Evolutionary conservation across 768 basidiomycete species (phyloP).

Genomic region (Boletus vermiculosoides): DNA sequence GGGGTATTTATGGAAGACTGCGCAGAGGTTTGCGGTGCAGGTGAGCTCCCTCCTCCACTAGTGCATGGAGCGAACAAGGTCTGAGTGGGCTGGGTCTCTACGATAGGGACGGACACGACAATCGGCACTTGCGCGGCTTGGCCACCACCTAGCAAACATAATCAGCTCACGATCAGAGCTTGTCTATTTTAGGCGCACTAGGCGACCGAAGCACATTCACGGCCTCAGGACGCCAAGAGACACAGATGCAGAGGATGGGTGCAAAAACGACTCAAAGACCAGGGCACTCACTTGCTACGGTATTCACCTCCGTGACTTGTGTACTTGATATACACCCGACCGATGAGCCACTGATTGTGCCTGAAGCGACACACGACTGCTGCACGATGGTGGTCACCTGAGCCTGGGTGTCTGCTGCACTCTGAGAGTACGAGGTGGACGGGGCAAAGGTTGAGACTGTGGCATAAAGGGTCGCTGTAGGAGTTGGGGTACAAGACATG

Average conservation of each 20-base stretch:
- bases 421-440: conserved; percentile 39
- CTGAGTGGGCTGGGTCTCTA: conserved; percentile 27
- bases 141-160: conserved; percentile 22
- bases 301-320: conserved; percentile 30
- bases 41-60: conserved; percentile 16
- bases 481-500: conserved; percentile 42
- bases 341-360: conserved; percentile 22
- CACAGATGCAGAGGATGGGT: neutral
- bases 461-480: conserved; percentile 44
- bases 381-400: conserved; percentile 35
- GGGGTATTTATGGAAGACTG: conserved; percentile 9
- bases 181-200: neutral
- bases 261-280: neutral
- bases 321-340: conserved; percentile 31
- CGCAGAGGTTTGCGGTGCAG: conserved; percentile 8
- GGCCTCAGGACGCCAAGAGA: conserved; percentile 9
- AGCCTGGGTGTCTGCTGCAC: conserved; percentile 31
- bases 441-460: conserved; percentile 35
- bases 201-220: conserved; percentile 16
- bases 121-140: conserved; percentile 42
- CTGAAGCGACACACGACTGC: conserved; percentile 34
- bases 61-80: conserved; percentile 46
- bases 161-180: conserved; percentile 15
- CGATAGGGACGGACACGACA: conserved; percentile 36
- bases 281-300: conserved; percentile 35